A percentile compares a stretch with the other conserved stretches of the same genome.
Conservation (phyloP, 2,329 filamentous ascomycete genomes). For the Stachybotrys chlorohalonatus region DNA sequence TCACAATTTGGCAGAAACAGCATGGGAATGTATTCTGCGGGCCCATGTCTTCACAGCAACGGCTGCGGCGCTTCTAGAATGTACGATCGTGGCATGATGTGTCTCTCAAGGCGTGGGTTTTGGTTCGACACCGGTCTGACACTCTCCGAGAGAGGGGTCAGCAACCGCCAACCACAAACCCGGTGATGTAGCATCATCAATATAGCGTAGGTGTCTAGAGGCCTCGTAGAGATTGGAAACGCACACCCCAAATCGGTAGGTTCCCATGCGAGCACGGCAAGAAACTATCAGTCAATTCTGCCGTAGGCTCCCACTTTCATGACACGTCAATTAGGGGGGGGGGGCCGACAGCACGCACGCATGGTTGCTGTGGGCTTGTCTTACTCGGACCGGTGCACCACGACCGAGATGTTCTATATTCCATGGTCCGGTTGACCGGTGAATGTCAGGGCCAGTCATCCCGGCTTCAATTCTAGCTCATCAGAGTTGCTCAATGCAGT, state of each 20-base stretch:
- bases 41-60: not conserved
- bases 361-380: not conserved
- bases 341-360: not conserved
- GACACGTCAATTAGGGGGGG: not conserved
- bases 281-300: not conserved
- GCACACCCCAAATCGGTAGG: too few relatives aligned
- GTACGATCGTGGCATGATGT: not conserved
- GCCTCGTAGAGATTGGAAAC: too few relatives aligned
- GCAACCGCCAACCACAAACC: too few relatives aligned
- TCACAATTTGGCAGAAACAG: not conserved
- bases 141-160: too few relatives aligned
- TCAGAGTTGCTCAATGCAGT: not conserved
- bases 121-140: too few relatives aligned
- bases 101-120: not conserved
- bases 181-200: too few relatives aligned
- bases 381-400: not conserved
- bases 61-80: not conserved
- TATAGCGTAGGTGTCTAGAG: too few relatives aligned
- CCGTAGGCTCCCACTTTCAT: not conserved
- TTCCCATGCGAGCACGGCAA: not conserved
- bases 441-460: not conserved
- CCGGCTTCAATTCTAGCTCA: too few relatives aligned
- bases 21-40: not conserved
- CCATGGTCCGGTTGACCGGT: not conserved
- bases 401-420: not conserved